Evolutionary conservation across 1,284 basidiomycete species (phyloP), one percentile per base, ranked within the genome.

Genomic region (Moesziomyces antarcticus): DNA sequence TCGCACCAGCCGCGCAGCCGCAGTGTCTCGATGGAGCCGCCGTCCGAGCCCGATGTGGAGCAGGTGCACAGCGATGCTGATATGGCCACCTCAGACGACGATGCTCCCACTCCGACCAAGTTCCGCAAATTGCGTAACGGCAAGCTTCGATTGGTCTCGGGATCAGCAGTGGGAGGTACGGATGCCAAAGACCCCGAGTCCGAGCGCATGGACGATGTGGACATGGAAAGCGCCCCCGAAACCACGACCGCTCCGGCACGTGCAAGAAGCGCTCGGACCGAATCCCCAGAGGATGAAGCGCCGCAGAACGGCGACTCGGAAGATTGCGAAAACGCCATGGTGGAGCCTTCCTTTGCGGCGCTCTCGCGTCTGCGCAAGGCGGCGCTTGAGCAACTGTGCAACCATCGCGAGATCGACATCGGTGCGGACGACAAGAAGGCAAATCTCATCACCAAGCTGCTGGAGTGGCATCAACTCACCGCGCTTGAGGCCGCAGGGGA

Each of bases 51-150:
- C 25, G 30, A 44, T 9, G 11, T 2, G 7, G 52, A 45, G 8
- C 47, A 47, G 16, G 48, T 37, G 13, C 48, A 49, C 11, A 52
- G 54, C 3, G 65, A 66, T 37, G 45, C 37, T 18, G 50, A 51
- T 35, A 57, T 58, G 51, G 54, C 44, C n/a, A 46, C 47, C 18
- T 52, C 56, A 16, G 59, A 61, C 16, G 73, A 69, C 7, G 72
- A 61, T 44, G 56, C 42, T 11, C 64, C 70, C 13, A 80, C 74
- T 11, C 78, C 78, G 13, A 60, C 63, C 53, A 80, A 80, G 51
- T 77, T 80, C 40, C 73, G 78, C 50, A 77, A 72, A 56, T 67
- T 80, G 18, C 67, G 78, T 35, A 80, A 78, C 44, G 78, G 78
- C 18, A 80, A 80, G 54, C 52, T 80, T 10, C 70, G 78, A 22